Conservation (phyloP, 352 stramenopile species). For the Globisporangium canariense region DNA sequence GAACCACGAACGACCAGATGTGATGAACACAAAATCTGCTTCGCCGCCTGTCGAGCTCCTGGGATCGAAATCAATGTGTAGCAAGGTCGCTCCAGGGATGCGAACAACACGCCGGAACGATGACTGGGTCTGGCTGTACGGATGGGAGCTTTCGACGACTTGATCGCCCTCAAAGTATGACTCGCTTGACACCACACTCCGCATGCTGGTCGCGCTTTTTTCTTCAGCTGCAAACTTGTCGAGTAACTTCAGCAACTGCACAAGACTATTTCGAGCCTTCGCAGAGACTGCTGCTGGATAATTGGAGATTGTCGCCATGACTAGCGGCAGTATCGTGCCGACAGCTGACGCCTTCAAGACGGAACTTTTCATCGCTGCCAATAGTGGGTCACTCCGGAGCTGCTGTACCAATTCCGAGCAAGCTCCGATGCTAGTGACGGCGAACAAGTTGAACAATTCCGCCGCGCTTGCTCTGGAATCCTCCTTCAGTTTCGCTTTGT, state of each 20-base stretch:
- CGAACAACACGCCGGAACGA: conserved; percentile 56
- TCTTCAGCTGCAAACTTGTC: conserved; percentile 18
- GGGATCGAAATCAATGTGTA: conserved; percentile 72
- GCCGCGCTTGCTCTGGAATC: conserved; percentile 7
- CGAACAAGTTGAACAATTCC: conserved; percentile 44
- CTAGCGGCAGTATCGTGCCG: conserved; percentile 43
- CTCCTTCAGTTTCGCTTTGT: conserved; percentile 13
- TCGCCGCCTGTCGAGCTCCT: conserved; percentile 54
- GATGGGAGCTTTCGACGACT: conserved; percentile 62
- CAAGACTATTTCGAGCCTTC: conserved; percentile 22
- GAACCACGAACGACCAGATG: conserved; percentile 51
- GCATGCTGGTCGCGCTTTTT: background rate
- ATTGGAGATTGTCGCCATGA: conserved; percentile 44
- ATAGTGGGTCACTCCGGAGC: background rate
- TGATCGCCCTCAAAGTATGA: conserved; percentile 39
- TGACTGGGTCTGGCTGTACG: conserved; percentile 58
- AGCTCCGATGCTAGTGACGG: conserved; percentile 32
- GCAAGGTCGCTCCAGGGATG: conserved; percentile 43
- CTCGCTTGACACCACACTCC: conserved; percentile 8
- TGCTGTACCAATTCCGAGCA: conserved; percentile 26
- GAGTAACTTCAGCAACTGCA: conserved; percentile 30
- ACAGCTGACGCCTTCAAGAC: conserved; percentile 30
- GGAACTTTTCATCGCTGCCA: background rate
- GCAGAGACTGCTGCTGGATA: conserved; percentile 30
- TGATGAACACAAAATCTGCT: conserved; percentile 68